Evolutionary conservation across 495 filamentous ascomycete genomes (phyloP).

Genomic region (Penicillium fimorum): DNA sequence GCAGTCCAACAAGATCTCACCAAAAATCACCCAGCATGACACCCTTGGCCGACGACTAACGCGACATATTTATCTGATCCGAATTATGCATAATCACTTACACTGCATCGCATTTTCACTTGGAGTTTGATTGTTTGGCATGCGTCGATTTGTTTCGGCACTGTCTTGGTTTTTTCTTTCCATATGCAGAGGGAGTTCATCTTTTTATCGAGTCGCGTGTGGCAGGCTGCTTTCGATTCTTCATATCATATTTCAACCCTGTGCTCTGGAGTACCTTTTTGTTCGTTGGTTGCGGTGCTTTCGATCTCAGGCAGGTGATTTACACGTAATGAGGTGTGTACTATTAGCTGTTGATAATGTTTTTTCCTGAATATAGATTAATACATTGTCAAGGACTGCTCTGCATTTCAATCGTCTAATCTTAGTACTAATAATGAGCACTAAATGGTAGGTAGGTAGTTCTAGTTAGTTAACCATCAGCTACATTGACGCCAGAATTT

Average conservation of each 20-base stretch:
- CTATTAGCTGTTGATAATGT: constrained; percentile 17
- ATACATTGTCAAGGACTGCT: constrained; percentile 18
- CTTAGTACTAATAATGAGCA: background rate
- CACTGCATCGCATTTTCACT: constrained; percentile 25
- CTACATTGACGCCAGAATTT: background rate
- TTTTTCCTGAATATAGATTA: constrained; percentile 31
- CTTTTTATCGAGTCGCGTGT: constrained; percentile 4
- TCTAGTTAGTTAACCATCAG: too few species aligned
- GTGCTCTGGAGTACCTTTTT: constrained; percentile 33
- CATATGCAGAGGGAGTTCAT: background rate
- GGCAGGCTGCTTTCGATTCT: constrained; percentile 22
- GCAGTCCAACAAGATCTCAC: constrained; percentile 46
- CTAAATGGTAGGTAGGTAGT: too few species aligned
- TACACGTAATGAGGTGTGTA: constrained; percentile 29
- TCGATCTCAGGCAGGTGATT: constrained; percentile 25
- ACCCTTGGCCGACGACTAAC: constrained; percentile 42
- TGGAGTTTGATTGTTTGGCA: constrained; percentile 21
- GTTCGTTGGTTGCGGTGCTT: constrained; percentile 18
- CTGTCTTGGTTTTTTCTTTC: background rate
- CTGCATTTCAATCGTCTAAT: background rate
- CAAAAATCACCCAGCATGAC: constrained; percentile 44
- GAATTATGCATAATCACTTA: constrained; percentile 19
- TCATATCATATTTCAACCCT: constrained; percentile 27
- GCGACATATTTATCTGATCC: constrained; percentile 7
- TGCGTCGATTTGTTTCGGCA: background rate